These are phyloP conservation scores for Bolboschoenus planiculmis DNA, from an alignment of 176 grass and related monocot species.

Conservation along the genomic window DNA sequence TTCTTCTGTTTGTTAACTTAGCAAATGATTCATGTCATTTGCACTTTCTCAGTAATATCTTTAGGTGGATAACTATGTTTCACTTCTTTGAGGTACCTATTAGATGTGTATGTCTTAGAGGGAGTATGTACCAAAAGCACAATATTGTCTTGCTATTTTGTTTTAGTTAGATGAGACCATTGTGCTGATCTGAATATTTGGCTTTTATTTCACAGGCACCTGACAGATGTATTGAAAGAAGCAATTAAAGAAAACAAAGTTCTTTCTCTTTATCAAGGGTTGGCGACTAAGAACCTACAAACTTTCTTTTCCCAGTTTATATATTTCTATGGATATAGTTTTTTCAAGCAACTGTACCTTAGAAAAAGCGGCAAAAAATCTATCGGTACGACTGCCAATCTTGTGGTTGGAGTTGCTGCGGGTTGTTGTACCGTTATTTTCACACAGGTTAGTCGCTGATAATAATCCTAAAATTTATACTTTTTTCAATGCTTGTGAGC, in stretches of 20 bases:
- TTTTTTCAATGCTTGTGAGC: neutral
- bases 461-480: neutral
- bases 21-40: too few relatives aligned
- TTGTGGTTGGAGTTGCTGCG: conserved; percentile 80
- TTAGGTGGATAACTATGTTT: neutral
- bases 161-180: neutral
- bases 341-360: conserved; percentile 81
- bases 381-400: conserved; percentile 79
- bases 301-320: conserved; percentile 87
- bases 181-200: neutral
- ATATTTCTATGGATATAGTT: conserved; percentile 97
- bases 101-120: neutral
- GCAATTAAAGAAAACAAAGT: conserved; percentile 62
- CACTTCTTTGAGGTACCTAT: neutral
- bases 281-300: conserved; percentile 89
- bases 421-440: conserved; percentile 86
- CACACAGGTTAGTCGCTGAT: conserved; percentile 49
- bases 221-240: conserved; percentile 94
- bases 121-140: conserved; percentile 9
- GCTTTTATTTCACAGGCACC: conserved; percentile 47
- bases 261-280: conserved; percentile 88
- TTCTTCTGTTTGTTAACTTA: neutral
- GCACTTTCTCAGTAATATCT: too few relatives aligned
- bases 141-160: conserved; percentile 11
- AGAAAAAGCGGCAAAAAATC: conserved; percentile 76